phyloP scores from a whole-genome alignment of 1,139 yeast genomes.

The Scheffersomyces cryptocercus region DNA sequence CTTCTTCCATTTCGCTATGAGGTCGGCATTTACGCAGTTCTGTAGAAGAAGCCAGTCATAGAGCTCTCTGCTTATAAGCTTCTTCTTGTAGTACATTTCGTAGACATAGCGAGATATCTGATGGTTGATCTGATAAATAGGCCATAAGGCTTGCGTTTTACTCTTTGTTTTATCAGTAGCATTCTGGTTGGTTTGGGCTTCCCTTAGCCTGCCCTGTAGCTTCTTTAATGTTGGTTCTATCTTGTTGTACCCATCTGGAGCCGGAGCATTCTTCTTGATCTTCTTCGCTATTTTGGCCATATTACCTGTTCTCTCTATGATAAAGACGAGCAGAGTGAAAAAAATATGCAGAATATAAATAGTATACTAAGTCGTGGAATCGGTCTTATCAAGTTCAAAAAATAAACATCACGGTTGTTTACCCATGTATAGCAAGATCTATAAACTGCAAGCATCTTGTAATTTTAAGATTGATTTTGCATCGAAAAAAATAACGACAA shows the following conservation, averaged over 20 bases:
- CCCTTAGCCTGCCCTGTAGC: slow-evolving; percentile 60
- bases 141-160: slow-evolving; percentile 68
- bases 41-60: slow-evolving; percentile 77
- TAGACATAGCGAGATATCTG: slow-evolving; percentile 78
- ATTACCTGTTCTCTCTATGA: not conserved
- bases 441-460: not conserved
- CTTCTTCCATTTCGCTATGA: slow-evolving; percentile 91
- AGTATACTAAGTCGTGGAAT: no score
- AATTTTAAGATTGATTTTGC: not conserved
- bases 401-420: not conserved
- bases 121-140: slow-evolving; percentile 67
- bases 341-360: no score
- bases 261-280: slow-evolving; percentile 21
- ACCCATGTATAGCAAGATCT: not conserved
- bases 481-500: slow-evolving; percentile 54
- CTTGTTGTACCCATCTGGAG: slow-evolving; percentile 78
- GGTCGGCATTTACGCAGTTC: slow-evolving; percentile 63
- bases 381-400: no score
- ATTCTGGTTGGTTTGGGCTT: slow-evolving; percentile 44
- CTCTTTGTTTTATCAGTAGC: slow-evolving; percentile 24
- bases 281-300: slow-evolving; percentile 12
- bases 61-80: slow-evolving; percentile 65
- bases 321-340: no score
- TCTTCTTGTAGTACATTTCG: slow-evolving; percentile 68
- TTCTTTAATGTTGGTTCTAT: slow-evolving; percentile 71